These are phyloP conservation scores for Phytophthora agathidicida DNA, from an alignment of 352 stramenopile species.

Conservation along the genomic window DNA sequence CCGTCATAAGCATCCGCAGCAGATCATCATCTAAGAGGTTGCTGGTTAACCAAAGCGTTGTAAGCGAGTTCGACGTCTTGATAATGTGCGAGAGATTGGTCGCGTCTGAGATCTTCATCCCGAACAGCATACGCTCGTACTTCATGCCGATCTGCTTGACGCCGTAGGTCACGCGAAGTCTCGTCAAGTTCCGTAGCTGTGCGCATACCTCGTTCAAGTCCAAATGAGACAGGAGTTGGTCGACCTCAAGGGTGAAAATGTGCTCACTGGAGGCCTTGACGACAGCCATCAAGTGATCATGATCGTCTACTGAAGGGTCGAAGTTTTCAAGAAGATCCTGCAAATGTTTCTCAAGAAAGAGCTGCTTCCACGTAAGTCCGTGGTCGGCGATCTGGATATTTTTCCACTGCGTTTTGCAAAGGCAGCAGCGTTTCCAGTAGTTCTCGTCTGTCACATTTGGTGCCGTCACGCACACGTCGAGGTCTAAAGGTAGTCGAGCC, in stretches of 20 bases:
- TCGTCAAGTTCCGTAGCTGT: conserved; percentile 90
- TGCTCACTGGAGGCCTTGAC: conserved; percentile 85
- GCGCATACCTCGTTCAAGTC: conserved; percentile 88
- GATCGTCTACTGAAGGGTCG: conserved; percentile 54
- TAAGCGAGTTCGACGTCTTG: conserved; percentile 86
- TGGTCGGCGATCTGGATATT: conserved; percentile 92
- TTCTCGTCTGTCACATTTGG: conserved; percentile 92
- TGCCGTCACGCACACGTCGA: conserved; percentile 81
- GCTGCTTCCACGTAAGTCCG: conserved; percentile 94
- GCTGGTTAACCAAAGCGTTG: conserved; percentile 84
- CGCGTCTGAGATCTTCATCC: conserved; percentile 95
- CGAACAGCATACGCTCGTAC: conserved; percentile 94
- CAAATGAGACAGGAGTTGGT: conserved; percentile 89
- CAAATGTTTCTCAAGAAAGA: conserved; percentile 86
- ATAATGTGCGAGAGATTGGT: conserved; percentile 90
- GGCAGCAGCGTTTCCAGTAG: conserved; percentile 93
- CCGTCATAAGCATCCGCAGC: conserved; percentile 94
- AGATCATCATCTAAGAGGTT: conserved; percentile 94
- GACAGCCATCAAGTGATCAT: conserved; percentile 69
- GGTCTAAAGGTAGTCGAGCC: conserved; percentile 75
- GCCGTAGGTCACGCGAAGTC: conserved; percentile 86
- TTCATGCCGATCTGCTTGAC: conserved; percentile 94
- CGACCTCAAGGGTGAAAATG: conserved; percentile 90
- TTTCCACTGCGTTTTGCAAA: conserved; percentile 86
- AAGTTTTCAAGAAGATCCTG: conserved; percentile 85